Evolutionary conservation across 2,329 filamentous ascomycete species (phyloP).

Genomic region (Botrytis deweyae): DNA sequence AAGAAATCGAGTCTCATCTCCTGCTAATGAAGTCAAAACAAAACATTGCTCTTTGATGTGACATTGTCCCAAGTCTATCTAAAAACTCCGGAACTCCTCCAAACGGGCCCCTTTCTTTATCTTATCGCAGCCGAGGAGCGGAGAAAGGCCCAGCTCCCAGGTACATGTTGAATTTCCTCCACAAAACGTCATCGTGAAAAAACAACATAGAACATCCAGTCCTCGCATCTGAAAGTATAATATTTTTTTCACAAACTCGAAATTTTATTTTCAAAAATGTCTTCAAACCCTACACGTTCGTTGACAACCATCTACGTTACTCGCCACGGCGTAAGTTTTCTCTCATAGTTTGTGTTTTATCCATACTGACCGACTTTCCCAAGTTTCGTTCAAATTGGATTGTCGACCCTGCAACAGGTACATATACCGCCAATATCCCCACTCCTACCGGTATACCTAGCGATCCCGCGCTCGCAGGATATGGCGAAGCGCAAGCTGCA

Average conservation of each 20-base stretch:
- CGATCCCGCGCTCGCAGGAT: slow-evolving; percentile 82
- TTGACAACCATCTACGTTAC: slow-evolving; percentile 62
- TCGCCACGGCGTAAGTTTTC: slow-evolving; percentile 67
- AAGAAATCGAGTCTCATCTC: not conserved
- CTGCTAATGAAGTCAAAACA: not conserved
- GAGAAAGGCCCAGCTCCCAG: slow-evolving; percentile 2
- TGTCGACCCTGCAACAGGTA: slow-evolving; percentile 76
- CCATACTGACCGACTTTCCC: slow-evolving; percentile 26
- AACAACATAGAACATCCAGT: slow-evolving; percentile 4
- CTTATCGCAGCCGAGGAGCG: slow-evolving; percentile 21
- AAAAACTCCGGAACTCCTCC: slow-evolving; percentile 30
- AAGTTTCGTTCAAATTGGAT: slow-evolving; percentile 91
- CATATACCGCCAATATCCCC: slow-evolving; percentile 69
- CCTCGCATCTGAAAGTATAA: slow-evolving; percentile 41
- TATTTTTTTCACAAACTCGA: slow-evolving; percentile 24
- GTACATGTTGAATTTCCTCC: slow-evolving; percentile 11
- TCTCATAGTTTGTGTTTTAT: slow-evolving; percentile 23
- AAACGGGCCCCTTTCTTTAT: slow-evolving; percentile 7
- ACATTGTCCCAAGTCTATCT: not conserved
- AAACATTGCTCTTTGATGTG: not conserved
- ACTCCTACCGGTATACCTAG: slow-evolving; percentile 86
- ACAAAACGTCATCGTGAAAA: slow-evolving; percentile 19
- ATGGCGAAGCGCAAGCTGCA: slow-evolving; percentile 80
- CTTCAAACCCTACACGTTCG: slow-evolving; percentile 16
- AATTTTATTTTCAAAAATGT: not conserved